Conservation (phyloP, 169 alveolate species). For the Theileria sp. region DNA sequence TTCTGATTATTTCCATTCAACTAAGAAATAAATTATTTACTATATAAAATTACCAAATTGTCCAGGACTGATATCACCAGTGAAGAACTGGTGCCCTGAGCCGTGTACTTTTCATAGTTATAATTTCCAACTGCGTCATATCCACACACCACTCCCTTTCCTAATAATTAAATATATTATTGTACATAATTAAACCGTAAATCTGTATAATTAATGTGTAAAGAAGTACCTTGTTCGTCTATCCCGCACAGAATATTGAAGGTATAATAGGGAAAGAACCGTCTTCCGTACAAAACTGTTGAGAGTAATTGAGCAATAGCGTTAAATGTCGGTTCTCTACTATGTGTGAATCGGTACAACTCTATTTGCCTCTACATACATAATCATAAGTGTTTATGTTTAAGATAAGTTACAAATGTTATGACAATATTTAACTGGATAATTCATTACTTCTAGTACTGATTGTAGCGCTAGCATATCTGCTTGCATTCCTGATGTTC, state of each 20-base stretch:
- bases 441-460: conserved; percentile 61
- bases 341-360: conserved; percentile 78
- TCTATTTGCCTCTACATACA: conserved; percentile 81
- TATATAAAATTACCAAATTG: conserved; percentile 63
- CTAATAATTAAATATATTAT: conserved; percentile 3
- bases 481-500: conserved; percentile 93
- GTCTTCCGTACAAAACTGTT: conserved; percentile 85
- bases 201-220: background rate
- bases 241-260: conserved; percentile 88
- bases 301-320: conserved; percentile 87
- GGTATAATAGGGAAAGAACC: conserved; percentile 93
- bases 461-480: conserved; percentile 87
- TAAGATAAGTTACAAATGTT: background rate
- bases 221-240: conserved; percentile 73
- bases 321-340: conserved; percentile 84
- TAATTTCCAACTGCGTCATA: conserved; percentile 92
- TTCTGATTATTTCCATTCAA: conserved; percentile 70
- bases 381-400: background rate
- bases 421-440: background rate
- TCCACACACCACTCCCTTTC: conserved; percentile 84
- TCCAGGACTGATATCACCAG: conserved; percentile 88
- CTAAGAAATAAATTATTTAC: conserved; percentile 13
- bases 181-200: background rate
- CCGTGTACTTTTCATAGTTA: conserved; percentile 82
- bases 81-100: conserved; percentile 89